These are phyloP conservation scores for Chrysosporium queenslandicum DNA, from an alignment of 2,329 filamentous ascomycete genomes.

Conservation along the genomic window DNA sequence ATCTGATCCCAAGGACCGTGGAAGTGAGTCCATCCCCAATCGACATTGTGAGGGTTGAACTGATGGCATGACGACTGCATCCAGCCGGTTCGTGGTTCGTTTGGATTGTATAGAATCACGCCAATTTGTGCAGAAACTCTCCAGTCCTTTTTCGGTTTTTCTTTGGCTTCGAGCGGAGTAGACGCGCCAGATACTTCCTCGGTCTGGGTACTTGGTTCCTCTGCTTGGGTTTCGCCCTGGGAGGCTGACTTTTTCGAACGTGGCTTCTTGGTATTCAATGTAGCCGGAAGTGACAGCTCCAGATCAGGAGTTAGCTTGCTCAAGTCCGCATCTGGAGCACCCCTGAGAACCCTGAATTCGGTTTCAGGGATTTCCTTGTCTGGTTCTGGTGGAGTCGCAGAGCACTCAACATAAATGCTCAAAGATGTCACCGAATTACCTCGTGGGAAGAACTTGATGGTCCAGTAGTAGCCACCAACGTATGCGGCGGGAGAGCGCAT, in stretches of 20 bases:
- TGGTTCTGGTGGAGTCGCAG: conserved; percentile 38
- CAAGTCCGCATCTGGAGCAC: conserved; percentile 29
- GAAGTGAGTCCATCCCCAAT: conserved; percentile 57
- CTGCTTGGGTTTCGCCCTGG: conserved; percentile 12
- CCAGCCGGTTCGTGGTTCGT: conserved; percentile 50
- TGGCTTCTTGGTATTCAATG: conserved; percentile 14
- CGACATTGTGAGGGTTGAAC: conserved; percentile 48
- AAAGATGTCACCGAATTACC: conserved; percentile 50
- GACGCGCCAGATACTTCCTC: conserved; percentile 6
- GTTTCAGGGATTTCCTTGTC: conserved; percentile 32
- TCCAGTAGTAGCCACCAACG: conserved; percentile 54
- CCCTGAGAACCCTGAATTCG: conserved; percentile 35
- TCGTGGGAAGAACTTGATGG: conserved; percentile 54
- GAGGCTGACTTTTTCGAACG: neutral
- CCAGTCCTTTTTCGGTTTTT: conserved; percentile 27
- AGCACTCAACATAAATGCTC: conserved; percentile 53
- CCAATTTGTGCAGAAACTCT: conserved; percentile 50
- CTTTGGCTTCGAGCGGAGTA: neutral
- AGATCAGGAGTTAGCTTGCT: conserved; percentile 26
- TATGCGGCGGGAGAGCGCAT: conserved; percentile 49
- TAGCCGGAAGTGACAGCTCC: conserved; percentile 25
- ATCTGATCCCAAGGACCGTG: conserved; percentile 51
- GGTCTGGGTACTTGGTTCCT: conserved; percentile 11
- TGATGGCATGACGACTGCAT: conserved; percentile 49
- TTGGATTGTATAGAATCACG: conserved; percentile 54